A percentile compares a stretch with the other conserved stretches of the same genome.
Conservation (phyloP, 1,284 basidiomycete genomes). For the Leccinum variabile region DNA sequence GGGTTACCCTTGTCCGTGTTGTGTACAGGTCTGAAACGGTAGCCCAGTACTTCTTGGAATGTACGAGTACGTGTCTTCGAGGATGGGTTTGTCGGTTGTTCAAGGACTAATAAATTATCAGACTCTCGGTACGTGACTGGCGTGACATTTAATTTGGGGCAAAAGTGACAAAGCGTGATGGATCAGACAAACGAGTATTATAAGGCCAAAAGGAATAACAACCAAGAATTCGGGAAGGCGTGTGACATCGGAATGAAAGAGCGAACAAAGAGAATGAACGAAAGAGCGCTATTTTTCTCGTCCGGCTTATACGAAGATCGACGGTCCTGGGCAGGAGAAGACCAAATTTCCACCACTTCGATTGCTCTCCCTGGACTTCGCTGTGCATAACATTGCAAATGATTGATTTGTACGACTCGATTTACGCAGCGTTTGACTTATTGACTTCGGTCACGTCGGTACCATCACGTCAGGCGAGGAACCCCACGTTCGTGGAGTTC, state of each 20-base stretch:
- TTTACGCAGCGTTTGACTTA: constrained; percentile 22
- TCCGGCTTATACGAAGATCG: too few species aligned
- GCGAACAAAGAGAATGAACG: too few species aligned
- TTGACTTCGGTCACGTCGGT: constrained; percentile 1
- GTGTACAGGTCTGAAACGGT: too few species aligned
- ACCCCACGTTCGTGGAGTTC: constrained; percentile 29
- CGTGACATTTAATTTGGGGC: constrained; percentile 62
- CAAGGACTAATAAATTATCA: constrained; percentile 42
- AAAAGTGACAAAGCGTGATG: constrained; percentile 59
- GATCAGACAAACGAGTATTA: neutral
- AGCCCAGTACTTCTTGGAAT: too few species aligned
- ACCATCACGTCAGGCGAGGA: constrained; percentile 19
- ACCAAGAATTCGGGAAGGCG: constrained; percentile 18
- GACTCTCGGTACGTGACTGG: constrained; percentile 58
- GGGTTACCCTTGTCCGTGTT: too few species aligned
- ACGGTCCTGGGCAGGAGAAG: too few species aligned
- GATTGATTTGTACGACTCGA: constrained; percentile 33
- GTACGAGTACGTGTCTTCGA: too few species aligned
- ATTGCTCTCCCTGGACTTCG: too few species aligned
- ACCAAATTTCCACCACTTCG: too few species aligned
- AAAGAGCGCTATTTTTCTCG: too few species aligned
- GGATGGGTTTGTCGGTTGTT: too few species aligned
- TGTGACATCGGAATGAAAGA: too few species aligned
- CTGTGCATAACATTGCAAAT: constrained; percentile 20
- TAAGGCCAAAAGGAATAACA: constrained; percentile 22